Evolutionary conservation across 768 basidiomycete genomes (phyloP).

Genomic region (Glaciozyma antarctica): DNA sequence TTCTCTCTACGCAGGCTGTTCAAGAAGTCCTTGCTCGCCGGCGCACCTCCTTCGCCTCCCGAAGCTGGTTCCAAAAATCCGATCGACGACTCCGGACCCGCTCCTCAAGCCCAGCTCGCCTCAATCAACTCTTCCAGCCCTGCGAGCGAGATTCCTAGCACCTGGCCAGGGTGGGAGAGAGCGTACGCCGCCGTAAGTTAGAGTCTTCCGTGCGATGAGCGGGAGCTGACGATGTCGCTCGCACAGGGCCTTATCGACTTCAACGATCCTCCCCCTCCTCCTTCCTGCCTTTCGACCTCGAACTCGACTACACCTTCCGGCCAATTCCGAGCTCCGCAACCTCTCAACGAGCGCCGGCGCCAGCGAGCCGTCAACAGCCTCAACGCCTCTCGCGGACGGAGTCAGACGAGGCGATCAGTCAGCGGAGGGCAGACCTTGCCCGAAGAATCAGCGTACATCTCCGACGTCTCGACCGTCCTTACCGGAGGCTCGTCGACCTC

Average conservation of each 20-base stretch:
- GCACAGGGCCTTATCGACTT: conserved; percentile 9
- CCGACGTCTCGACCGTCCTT: too few species aligned
- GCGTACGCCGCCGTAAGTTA: neutral
- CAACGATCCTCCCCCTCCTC: conserved; percentile 24
- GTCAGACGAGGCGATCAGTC: too few species aligned
- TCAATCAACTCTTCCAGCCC: too few species aligned
- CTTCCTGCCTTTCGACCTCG: conserved; percentile 2
- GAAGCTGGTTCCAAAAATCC: too few species aligned
- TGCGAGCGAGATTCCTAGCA: neutral
- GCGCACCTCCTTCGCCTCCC: too few species aligned
- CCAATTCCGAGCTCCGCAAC: conserved; percentile 12
- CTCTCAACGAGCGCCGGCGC: conserved; percentile 8
- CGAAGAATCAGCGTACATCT: neutral
- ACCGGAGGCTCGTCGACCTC: neutral
- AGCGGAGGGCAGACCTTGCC: too few species aligned
- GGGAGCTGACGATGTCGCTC: neutral
- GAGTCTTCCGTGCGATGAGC: neutral
- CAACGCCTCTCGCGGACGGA: neutral
- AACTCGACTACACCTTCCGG: conserved; percentile 6
- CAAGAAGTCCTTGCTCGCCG: too few species aligned
- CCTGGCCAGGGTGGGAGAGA: conserved; percentile 5
- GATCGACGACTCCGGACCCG: too few species aligned
- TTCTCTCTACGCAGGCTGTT: too few species aligned
- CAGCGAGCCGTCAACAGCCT: conserved; percentile 24
- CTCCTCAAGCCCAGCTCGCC: too few species aligned